A percentile compares a stretch with the other conserved stretches of the same genome.
Conservation (phyloP, 768 basidiomycete species). For the Kondoa subrosea region DNA sequence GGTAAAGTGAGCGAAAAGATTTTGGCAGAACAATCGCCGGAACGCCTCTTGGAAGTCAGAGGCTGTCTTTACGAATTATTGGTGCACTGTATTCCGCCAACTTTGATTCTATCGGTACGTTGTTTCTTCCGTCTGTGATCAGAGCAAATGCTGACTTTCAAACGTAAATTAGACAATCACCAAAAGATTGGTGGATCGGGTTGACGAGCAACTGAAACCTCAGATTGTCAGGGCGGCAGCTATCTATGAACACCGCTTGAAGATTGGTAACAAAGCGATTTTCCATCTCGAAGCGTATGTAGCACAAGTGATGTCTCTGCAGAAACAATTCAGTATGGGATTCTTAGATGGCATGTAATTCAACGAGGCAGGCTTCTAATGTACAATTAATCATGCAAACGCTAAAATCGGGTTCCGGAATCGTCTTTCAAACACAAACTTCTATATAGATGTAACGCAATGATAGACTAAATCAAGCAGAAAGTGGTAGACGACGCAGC, state of each 20-base stretch:
- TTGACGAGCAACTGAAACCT: conserved; percentile 75
- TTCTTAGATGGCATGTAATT: too few relatives aligned
- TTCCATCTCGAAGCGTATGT: conserved; percentile 97
- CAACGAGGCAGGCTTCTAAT: too few relatives aligned
- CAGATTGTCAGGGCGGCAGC: conserved; percentile 98
- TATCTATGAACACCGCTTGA: conserved; percentile 80
- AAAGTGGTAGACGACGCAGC: too few relatives aligned
- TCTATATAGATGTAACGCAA: too few relatives aligned
- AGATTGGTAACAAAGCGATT: conserved; percentile 80
- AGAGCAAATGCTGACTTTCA: neutral
- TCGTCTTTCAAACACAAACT: too few relatives aligned
- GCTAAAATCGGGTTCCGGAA: too few relatives aligned
- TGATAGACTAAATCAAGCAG: too few relatives aligned
- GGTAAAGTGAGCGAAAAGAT: conserved; percentile 80
- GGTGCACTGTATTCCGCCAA: conserved; percentile 91
- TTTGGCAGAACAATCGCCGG: conserved; percentile 71
- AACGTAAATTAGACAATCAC: conserved; percentile 76
- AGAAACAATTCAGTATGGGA: neutral
- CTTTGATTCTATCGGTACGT: conserved; percentile 69
- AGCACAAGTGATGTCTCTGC: conserved; percentile 70
- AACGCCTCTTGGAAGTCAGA: conserved; percentile 77
- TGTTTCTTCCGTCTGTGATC: neutral
- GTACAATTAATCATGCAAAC: too few relatives aligned
- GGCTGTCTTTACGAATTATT: conserved; percentile 86
- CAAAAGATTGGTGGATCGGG: conserved; percentile 64